Base-by-base conservation (phyloP, 2,329 filamentous ascomycete species). In the Pseudogymnoascus sp. region DNA sequence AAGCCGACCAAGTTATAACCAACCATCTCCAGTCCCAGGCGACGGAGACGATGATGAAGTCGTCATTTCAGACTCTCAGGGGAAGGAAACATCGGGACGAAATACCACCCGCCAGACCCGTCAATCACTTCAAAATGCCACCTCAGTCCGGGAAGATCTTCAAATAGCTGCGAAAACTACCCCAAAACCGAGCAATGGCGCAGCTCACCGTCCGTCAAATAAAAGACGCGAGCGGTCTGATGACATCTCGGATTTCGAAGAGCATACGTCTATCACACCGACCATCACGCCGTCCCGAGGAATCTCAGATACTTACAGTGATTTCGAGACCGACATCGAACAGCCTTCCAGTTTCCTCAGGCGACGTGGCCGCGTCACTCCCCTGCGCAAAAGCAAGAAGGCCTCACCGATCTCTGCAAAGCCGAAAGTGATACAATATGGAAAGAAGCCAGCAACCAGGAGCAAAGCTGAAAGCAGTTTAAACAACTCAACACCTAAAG, bases 271-370 rank as follows among this genome's bases (percentile, higher is more conserved):
- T 6, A 19, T 34, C 28, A 34, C 51, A 10, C 28, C 51, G n/a
- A 19, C 48, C 25, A 11, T 34, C 48, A 57, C 48, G 10, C 48
- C 48, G 19, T 57, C 51, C n/a, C 28, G 28, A 34, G 51, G 51
- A 36, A 57, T 57, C 51, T 36, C 51, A 36, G 51, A 57, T 57
- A 31, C 51, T 13, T 57, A 57, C n/a, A 57, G 51, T 57, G 51
- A 36, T 36, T 21, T 57, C 19, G 51, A 57, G 16, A 36, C 51
- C 51, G 51, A 57, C 16, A 16, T 34, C 25, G 51, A 57, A 57
- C 51, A 34, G 16, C 28, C 51, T 8, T 7, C 28, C 16, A 57
- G 25, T 34, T 19, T 34, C n/a, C n/a, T 57, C 5, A 34, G 51
- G 28, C 51, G 5, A 19, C 48, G 48, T 54, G 25, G 48, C 1